Conservation (phyloP, 2,329 filamentous ascomycete genomes). For the Diaporthe capsici region DNA sequence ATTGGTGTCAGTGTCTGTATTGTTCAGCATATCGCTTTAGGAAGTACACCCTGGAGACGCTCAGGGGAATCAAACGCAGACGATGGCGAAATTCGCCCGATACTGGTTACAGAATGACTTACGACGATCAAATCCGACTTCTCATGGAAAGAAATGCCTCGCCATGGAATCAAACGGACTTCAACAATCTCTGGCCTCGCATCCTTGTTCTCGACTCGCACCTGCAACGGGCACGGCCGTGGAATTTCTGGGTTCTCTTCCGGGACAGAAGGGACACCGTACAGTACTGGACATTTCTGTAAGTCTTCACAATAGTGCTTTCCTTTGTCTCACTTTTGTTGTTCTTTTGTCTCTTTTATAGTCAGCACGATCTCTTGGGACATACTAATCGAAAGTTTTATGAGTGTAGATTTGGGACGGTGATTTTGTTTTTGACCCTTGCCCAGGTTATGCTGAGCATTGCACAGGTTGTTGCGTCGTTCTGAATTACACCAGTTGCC, state of each 20-base stretch:
- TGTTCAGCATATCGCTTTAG: not conserved
- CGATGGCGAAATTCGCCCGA: not conserved
- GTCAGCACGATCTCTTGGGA: no score
- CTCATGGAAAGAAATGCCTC: not conserved
- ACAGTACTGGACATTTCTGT: conserved; percentile 8
- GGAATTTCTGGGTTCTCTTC: conserved; percentile 11
- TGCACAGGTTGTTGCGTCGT: not conserved
- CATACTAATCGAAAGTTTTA: not conserved
- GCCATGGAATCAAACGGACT: not conserved
- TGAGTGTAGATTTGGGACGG: not conserved
- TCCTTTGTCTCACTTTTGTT: not conserved
- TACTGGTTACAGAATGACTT: not conserved
- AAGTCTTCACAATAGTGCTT: not conserved
- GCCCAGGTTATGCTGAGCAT: not conserved
- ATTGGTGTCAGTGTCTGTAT: not conserved
- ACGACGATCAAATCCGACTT: not conserved
- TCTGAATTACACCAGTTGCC: rapidly evolving
- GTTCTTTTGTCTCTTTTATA: no score
- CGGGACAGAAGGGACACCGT: not conserved
- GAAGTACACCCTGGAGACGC: not conserved
- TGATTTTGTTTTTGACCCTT: not conserved
- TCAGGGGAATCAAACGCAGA: not conserved
- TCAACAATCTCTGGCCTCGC: not conserved
- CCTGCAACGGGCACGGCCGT: not conserved
- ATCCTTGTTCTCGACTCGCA: not conserved